Evolutionary conservation across 2,329 filamentous ascomycete species (phyloP).

Genomic region (Malbranchea zuffiana): DNA sequence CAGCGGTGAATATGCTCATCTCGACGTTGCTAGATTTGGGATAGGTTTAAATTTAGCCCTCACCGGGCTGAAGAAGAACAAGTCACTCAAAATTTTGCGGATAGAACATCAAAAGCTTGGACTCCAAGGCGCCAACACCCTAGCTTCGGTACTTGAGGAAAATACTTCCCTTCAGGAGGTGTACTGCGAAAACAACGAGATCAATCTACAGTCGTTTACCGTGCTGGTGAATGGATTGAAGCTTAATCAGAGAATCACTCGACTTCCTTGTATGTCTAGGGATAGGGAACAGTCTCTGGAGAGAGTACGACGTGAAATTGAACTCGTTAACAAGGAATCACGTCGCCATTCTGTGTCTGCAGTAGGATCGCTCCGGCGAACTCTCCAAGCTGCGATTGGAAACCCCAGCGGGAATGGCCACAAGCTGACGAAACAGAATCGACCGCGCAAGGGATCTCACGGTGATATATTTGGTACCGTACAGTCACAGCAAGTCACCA

Average conservation of each 20-base stretch:
- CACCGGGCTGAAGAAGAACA: constrained; percentile 53
- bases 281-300: constrained; percentile 53
- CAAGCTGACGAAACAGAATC: constrained; percentile 24
- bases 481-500: constrained; percentile 8
- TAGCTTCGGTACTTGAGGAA: constrained; percentile 56
- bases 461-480: neutral
- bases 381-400: constrained; percentile 33
- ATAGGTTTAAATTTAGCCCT: constrained; percentile 57
- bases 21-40: constrained; percentile 60
- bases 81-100: constrained; percentile 48
- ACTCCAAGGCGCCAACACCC: constrained; percentile 56
- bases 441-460: constrained; percentile 9
- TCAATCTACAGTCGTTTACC: constrained; percentile 59
- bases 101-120: constrained; percentile 61
- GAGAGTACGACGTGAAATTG: constrained; percentile 46
- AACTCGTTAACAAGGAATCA: constrained; percentile 38
- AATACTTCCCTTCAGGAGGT: constrained; percentile 54
- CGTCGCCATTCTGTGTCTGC: constrained; percentile 20
- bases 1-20: constrained; percentile 58
- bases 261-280: constrained; percentile 52
- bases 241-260: constrained; percentile 51
- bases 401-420: constrained; percentile 19
- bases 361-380: constrained; percentile 34
- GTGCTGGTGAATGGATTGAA: constrained; percentile 58
- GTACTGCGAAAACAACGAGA: constrained; percentile 61